Base-by-base conservation (phyloP, 2,329 filamentous ascomycete genomes). In the Claviceps pazoutovae region DNA sequence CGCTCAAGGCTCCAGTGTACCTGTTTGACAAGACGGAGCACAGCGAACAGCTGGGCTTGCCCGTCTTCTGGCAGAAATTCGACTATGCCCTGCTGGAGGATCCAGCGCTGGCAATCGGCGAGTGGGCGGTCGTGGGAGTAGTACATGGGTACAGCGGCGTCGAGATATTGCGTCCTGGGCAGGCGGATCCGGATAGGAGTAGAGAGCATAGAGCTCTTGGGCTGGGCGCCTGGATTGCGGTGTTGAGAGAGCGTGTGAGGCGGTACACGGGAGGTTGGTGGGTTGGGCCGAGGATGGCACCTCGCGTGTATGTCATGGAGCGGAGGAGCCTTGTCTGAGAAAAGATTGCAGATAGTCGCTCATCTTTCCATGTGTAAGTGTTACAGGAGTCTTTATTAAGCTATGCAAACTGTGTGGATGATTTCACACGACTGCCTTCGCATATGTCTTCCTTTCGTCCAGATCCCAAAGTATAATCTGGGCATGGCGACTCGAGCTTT, bases 11-110 rank as follows among this genome's bases (percentile, higher is more conserved):
- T 16, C 61, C 60, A 8, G 50, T 70, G 8, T 58, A 67, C 7
- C 56, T 70, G 45, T 78, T 83, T 55, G 81, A 85, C 66, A 84
- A 83, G 66, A 83, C 80, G 0, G 82, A 86, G 61, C 69, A 78
- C 53, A 59, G 64, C 13, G 57, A 56, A 0, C 59, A 62, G 9
- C 66, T 84, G 11, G 61, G 64, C 0, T 67, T 66, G 53, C 71
- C 75, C 0, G 61, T 58, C 16, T 86, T 84, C 62, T 86, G 82
- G 82, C 64, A 69, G n/a, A 65, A 66, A 43, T 82, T 84, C 56
- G 80, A 84, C 63, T 86, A 83, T 60, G 71, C 75, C 3, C 69
- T 85, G 4, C 69, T 74, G 48, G 80, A 82, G 60, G 71, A 79
- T 47, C 71, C 74, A 1, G 60, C 57, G 13, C 68, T 67, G 48